Evolutionary conservation across 768 basidiomycete genomes (phyloP), one percentile per base, ranked within the genome.

Genomic region (Mycena galericulata): DNA sequence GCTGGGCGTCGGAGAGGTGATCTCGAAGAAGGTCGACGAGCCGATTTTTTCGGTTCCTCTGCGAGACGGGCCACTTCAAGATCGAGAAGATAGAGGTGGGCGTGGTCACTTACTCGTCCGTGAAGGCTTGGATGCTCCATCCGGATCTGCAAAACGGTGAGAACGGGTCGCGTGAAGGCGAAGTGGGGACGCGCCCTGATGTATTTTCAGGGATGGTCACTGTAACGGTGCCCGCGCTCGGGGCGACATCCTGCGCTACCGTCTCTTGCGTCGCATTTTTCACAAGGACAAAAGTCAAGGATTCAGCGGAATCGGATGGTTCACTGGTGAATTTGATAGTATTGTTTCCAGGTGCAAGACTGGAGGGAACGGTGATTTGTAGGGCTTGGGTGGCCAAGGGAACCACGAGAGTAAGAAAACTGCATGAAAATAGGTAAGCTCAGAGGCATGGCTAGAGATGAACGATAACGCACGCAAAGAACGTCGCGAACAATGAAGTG

Each of bases 401-500:
- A 46, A 67, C 58, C 46, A 65, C 40, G 29, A 68, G 58, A n/a
- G 54, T 18, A 40, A 71, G 45, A 55, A 72, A 62, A 57, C 70
- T 71, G 58, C 14, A 56, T 8, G 54, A n/a, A 56, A 45, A 22
- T 29, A 64, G 30, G 4, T 30, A 9, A 22, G 40, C 3, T 40
- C 24, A 53, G 66, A 59, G 15, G 62, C 34, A 38, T 14, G 6
- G 12, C 11, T 40, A 47, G 9, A 27, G 30, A 54, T n/a, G n/a
- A 12, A 57, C 32, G 32, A 26, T 7, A 15, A 55, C 70, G 50
- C 58, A 71, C 70, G 65, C 49, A 62, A 71, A 71, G 66, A 71
- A 55, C 11, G 29, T 62, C 62, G 66, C 56, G 66, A 64, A 71
- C 50, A 65, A 60, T 34, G 56, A 50, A 61, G 59, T 71, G 70